These are phyloP conservation scores for Plectranthus barbatus DNA, from an alignment of 257 asterid species.

Conservation along the genomic window DNA sequence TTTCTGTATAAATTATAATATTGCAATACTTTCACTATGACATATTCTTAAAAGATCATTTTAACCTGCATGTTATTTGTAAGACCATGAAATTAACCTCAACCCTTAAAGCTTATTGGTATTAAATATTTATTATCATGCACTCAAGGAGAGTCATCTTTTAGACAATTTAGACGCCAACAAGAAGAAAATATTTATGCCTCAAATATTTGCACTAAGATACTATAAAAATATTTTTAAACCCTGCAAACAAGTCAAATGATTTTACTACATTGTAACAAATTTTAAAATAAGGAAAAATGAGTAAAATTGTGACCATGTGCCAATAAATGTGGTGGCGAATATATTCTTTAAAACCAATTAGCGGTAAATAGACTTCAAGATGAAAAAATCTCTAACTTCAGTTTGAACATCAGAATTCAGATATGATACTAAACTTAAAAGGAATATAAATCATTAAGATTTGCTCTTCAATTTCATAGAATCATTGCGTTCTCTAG, in stretches of 20 bases:
- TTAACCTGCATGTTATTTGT: too few relatives aligned
- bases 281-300: not conserved
- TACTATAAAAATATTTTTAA: not conserved
- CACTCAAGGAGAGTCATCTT: too few relatives aligned
- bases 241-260: not conserved
- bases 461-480: not conserved
- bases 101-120: too few relatives aligned
- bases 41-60: too few relatives aligned
- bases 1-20: too few relatives aligned
- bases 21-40: too few relatives aligned
- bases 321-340: not conserved
- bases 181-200: too few relatives aligned
- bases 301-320: not conserved
- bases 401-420: not conserved
- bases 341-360: not conserved
- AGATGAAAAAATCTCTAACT: not conserved
- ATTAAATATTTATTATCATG: too few relatives aligned
- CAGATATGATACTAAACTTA: not conserved
- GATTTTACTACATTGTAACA: not conserved
- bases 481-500: not conserved
- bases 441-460: not conserved
- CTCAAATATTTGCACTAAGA: not conserved
- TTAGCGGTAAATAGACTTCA: too few relatives aligned
- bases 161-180: too few relatives aligned
- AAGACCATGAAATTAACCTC: too few relatives aligned